Conservation (phyloP, 192 early-diverging fungal species). For the Entomortierella parvispora region DNA sequence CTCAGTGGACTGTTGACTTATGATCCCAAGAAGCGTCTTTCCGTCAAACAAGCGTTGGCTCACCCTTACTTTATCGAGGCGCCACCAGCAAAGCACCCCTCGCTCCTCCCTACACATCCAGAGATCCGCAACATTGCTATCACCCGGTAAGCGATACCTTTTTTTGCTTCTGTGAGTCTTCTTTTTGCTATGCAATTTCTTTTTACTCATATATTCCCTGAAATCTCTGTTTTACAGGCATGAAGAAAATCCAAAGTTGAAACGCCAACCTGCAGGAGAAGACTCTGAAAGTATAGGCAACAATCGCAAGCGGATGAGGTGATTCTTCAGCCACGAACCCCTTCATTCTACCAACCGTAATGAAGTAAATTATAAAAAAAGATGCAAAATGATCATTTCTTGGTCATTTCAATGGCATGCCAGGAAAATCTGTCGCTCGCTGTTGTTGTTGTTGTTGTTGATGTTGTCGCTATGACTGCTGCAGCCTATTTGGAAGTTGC, state of each 20-base stretch:
- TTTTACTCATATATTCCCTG: neutral
- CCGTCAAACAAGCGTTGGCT: conserved; percentile 70
- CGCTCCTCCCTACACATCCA: conserved; percentile 65
- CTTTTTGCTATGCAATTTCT: neutral
- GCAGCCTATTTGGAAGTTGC: no score
- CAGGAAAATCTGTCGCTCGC: no score
- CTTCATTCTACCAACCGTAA: neutral
- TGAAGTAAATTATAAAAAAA: neutral
- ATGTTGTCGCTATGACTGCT: no score
- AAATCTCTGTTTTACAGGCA: conserved; percentile 4
- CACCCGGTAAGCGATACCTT: conserved; percentile 17
- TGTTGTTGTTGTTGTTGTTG: no score
- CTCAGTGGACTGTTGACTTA: conserved; percentile 79
- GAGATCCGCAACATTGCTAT: conserved; percentile 61
- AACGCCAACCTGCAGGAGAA: conserved; percentile 35
- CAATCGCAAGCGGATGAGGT: conserved; percentile 34
- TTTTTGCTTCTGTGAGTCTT: neutral
- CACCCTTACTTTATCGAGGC: conserved; percentile 83
- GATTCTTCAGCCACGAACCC: neutral
- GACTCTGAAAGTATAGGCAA: conserved; percentile 28
- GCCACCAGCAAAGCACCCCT: conserved; percentile 63
- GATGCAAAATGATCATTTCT: neutral
- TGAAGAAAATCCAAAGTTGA: conserved; percentile 42
- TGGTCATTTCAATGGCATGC: no score
- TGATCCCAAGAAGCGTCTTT: conserved; percentile 72